Conservation (phyloP, 2,329 filamentous ascomycete genomes). For the Aspergillus pseudoviridinutans region DNA sequence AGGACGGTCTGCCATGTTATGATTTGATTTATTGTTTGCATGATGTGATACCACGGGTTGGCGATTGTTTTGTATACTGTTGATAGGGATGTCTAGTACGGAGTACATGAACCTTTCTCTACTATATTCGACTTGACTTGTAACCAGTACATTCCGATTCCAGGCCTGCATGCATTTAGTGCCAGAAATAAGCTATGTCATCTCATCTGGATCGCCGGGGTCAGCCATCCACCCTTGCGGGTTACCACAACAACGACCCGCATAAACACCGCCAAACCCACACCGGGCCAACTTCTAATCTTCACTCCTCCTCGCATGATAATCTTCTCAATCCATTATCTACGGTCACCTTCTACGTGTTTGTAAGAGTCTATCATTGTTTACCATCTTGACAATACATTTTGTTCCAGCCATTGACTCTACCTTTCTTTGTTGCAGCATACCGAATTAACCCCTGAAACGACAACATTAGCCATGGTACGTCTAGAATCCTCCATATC, state of each 20-base stretch:
- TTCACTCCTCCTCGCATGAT: slow-evolving; percentile 2
- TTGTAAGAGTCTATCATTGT: not conserved
- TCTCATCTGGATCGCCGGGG: not conserved
- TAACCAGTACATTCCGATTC: not conserved
- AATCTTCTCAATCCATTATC: not conserved
- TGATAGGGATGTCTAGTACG: not conserved
- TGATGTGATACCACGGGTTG: slow-evolving; percentile 2
- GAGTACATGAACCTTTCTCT: not conserved
- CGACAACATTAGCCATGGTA: slow-evolving; percentile 2
- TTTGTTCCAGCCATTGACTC: slow-evolving; percentile 2
- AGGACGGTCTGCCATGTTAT: not conserved
- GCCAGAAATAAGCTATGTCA: not conserved
- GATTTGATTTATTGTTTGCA: slow-evolving; percentile 5
- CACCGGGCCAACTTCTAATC: not conserved
- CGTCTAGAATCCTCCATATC: not conserved
- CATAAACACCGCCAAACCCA: slow-evolving; percentile 2
- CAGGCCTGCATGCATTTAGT: not conserved
- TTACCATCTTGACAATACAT: not conserved
- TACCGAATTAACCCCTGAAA: not conserved
- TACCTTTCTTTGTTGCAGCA: not conserved
- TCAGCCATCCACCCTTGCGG: not conserved
- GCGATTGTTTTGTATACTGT: not conserved
- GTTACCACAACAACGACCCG: slow-evolving; percentile 21
- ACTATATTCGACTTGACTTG: not conserved
- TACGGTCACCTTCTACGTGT: not conserved